These are phyloP conservation scores for Zizania palustris DNA, from an alignment of 202 grass and related monocot species.

Conservation along the genomic window DNA sequence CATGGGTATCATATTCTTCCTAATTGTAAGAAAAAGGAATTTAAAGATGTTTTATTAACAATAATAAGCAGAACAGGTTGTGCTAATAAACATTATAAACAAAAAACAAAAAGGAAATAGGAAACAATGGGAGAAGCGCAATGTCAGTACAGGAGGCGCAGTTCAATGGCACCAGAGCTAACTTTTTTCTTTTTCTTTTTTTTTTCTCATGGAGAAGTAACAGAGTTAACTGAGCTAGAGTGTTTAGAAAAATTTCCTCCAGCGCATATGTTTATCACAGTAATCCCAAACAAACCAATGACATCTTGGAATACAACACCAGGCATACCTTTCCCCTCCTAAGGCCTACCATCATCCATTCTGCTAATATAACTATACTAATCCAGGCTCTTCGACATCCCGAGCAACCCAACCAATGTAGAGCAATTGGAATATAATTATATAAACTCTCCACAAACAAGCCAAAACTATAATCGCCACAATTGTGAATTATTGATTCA, in stretches of 20 bases:
- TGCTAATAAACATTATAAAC: not conserved
- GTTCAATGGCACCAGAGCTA: too few relatives aligned
- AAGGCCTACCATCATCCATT: not conserved
- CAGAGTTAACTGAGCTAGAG: too few relatives aligned
- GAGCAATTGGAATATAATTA: not conserved
- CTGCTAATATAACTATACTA: not conserved
- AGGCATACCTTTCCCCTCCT: not conserved
- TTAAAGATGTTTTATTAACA: constrained; percentile 24
- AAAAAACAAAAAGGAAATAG: not conserved
- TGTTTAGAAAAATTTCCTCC: not conserved
- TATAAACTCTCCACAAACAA: not conserved
- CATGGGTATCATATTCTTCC: constrained; percentile 76
- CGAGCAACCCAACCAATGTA: not conserved
- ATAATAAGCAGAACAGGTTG: not conserved
- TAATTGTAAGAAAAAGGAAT: constrained; percentile 33
- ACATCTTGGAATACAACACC: not conserved
- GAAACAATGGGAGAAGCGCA: too few relatives aligned
- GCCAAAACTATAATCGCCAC: not conserved
- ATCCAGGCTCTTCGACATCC: not conserved
- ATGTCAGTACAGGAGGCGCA: too few relatives aligned
- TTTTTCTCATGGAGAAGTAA: too few relatives aligned
- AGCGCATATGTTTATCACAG: not conserved
- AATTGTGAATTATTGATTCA: not conserved
- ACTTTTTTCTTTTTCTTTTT: too few relatives aligned
- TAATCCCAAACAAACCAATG: not conserved